Percentiles rank a stretch among this genome's conserved stretches.
Evolutionary conservation across 139 green algal species (phyloP).

Genomic region (Chlorella sp.): DNA sequence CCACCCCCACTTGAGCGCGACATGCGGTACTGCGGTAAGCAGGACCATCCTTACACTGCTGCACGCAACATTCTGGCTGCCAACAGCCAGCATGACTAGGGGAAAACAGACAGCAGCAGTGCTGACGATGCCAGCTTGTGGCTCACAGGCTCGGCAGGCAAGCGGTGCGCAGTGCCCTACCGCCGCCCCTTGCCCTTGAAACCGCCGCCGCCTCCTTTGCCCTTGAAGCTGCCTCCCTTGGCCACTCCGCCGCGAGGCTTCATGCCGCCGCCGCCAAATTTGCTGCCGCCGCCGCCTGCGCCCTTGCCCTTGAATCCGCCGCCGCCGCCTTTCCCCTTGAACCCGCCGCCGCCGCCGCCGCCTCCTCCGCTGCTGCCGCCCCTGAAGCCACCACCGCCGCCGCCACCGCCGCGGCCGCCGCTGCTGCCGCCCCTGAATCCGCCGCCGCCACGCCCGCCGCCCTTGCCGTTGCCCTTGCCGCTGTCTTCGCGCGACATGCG

Average conservation of each 20-base stretch:
- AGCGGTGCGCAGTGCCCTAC: too few species aligned
- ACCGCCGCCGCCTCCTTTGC: slow-evolving; percentile 14
- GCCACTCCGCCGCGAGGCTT: not conserved
- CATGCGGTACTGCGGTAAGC: too few species aligned
- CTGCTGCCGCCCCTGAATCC: not conserved
- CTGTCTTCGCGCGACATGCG: not conserved
- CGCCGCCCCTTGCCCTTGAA: slow-evolving; percentile 17
- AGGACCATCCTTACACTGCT: too few species aligned
- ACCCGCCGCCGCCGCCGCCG: slow-evolving; percentile 5
- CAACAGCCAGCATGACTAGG: too few species aligned
- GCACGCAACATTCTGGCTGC: too few species aligned
- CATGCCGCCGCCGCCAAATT: not conserved
- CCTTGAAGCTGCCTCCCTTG: not conserved
- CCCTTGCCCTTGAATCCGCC: slow-evolving; percentile 9
- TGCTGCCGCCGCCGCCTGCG: not conserved
- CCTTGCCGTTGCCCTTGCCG: not conserved
- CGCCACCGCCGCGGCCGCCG: not conserved
- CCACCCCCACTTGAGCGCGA: too few species aligned
- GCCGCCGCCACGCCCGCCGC: not conserved
- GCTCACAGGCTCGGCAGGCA: too few species aligned
- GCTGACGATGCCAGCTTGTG: too few species aligned
- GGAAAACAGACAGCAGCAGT: too few species aligned
- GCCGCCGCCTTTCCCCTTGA: slow-evolving; percentile 18
- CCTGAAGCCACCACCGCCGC: slow-evolving; percentile 2
- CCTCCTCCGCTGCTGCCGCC: slow-evolving; percentile 4